Evolutionary conservation across 148 eudicot species (phyloP).

Genomic region (Amaranthus palmeri): DNA sequence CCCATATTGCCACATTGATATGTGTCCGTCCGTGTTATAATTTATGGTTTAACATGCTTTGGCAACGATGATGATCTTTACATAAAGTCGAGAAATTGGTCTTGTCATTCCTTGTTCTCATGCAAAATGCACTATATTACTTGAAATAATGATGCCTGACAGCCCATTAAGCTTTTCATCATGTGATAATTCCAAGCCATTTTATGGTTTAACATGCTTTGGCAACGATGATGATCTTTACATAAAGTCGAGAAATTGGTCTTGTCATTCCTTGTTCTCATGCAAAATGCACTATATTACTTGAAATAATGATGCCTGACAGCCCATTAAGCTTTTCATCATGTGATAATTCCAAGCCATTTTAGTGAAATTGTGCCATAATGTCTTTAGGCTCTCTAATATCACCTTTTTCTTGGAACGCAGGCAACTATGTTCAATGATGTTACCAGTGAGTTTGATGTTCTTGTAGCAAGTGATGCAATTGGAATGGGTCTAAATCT

Average conservation of each 20-base stretch:
- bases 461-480: slow-evolving; percentile 99
- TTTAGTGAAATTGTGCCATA: slow-evolving; percentile 4
- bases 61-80: not conserved
- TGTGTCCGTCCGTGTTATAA: too few species aligned
- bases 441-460: slow-evolving; percentile 81
- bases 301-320: too few species aligned
- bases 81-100: not conserved
- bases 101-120: not conserved
- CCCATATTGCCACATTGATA: too few species aligned
- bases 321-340: not conserved
- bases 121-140: too few species aligned
- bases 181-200: slow-evolving; percentile 3
- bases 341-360: not conserved
- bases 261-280: not conserved
- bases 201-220: too few species aligned
- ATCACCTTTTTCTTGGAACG: slow-evolving; percentile 38
- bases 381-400: not conserved
- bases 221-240: not conserved
- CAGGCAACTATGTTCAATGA: slow-evolving; percentile 99
- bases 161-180: not conserved
- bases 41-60: too few species aligned
- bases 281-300: too few species aligned
- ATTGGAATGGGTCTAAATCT: slow-evolving; percentile 99
- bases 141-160: too few species aligned
- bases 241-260: not conserved